Conservation (phyloP, 495 filamentous ascomycete genomes). For the Neurospora sp. region DNA sequence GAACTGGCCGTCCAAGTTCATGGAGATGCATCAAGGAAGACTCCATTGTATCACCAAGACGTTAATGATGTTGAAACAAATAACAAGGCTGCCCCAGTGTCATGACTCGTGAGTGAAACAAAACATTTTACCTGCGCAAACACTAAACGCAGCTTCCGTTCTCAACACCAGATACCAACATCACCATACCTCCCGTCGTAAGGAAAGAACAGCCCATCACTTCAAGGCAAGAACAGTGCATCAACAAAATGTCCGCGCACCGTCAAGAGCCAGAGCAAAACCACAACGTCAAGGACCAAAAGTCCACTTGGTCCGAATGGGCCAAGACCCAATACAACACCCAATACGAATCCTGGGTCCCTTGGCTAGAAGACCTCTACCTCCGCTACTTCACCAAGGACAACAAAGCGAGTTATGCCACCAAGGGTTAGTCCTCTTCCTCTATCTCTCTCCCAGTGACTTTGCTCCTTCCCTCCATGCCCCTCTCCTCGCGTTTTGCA, state of each 20-base stretch:
- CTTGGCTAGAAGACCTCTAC: constrained; percentile 64
- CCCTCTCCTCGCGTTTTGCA: too few species aligned
- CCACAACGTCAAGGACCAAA: neutral
- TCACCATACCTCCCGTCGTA: neutral
- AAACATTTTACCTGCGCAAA: neutral
- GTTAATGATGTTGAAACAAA: neutral
- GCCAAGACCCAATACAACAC: constrained; percentile 47
- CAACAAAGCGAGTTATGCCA: constrained; percentile 57
- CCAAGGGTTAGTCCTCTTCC: constrained; percentile 42
- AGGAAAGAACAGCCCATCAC: neutral
- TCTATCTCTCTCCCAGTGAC: too few species aligned
- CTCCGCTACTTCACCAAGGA: constrained; percentile 61
- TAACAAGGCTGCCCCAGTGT: neutral
- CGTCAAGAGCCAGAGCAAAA: too few species aligned
- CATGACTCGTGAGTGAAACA: neutral
- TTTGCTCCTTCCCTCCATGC: too few species aligned
- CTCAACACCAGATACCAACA: neutral
- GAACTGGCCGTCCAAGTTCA: neutral
- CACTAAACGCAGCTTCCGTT: neutral
- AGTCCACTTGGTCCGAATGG: constrained; percentile 30
- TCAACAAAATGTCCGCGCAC: neutral
- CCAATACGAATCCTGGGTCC: constrained; percentile 63
- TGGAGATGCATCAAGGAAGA: neutral
- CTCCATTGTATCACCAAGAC: neutral
- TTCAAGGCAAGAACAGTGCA: too few species aligned